Conservation (phyloP, 345 rosid genomes). For the Psidium friedrichsthalianum region DNA sequence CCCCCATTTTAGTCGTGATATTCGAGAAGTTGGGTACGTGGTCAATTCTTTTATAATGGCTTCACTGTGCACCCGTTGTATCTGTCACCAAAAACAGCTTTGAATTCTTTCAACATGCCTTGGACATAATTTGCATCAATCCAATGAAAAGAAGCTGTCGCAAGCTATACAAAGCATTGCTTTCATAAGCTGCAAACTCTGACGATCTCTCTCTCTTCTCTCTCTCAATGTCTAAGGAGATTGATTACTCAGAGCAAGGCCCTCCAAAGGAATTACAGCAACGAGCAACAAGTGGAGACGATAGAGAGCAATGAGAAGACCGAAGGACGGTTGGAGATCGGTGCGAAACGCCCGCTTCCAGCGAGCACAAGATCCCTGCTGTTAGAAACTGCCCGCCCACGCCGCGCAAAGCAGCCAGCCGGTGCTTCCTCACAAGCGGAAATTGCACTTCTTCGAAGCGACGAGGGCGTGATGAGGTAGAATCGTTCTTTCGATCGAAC, state of each 20-base stretch:
- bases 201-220: background rate
- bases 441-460: slow-evolving; percentile 25
- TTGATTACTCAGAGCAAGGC: background rate
- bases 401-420: slow-evolving; percentile 22
- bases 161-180: background rate
- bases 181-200: background rate
- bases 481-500: slow-evolving; percentile 24
- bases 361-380: slow-evolving; percentile 29
- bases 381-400: slow-evolving; percentile 34
- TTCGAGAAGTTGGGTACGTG: background rate
- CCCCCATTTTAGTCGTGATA: background rate
- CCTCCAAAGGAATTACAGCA: background rate
- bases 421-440: slow-evolving; percentile 8
- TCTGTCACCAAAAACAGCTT: background rate
- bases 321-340: background rate
- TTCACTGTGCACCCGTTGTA: background rate
- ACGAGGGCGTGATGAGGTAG: slow-evolving; percentile 25
- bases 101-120: background rate
- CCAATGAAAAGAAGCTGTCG: background rate
- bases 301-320: background rate
- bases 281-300: background rate
- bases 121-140: background rate
- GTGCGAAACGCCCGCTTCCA: slow-evolving; percentile 35
- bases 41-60: background rate
- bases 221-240: background rate